Percentiles rank a stretch among this genome's conserved stretches.
Evolutionary conservation across 352 stramenopile species (phyloP).

Genomic region (Pythium utonaiense): DNA sequence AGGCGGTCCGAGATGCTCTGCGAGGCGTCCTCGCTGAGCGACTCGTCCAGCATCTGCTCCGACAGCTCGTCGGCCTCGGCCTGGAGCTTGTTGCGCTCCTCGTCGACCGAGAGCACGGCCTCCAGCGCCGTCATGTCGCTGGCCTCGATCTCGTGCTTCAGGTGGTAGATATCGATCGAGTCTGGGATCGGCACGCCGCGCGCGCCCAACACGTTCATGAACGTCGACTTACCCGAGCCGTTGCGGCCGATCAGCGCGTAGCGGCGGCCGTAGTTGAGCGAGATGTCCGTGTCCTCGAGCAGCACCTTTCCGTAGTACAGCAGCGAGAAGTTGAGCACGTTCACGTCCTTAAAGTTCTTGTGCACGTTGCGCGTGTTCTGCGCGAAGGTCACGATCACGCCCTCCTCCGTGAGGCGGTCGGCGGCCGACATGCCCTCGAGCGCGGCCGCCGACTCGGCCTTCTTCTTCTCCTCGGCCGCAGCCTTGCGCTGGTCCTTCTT

Average conservation of each 20-base stretch:
- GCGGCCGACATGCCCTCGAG: conserved; percentile 71
- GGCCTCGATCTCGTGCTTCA: conserved; percentile 96
- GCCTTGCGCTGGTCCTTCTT: conserved; percentile 83
- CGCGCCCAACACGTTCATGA: conserved; percentile 96
- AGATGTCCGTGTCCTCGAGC: conserved; percentile 94
- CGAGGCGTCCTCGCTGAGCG: conserved; percentile 83
- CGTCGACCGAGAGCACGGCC: conserved; percentile 94
- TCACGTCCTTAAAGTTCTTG: conserved; percentile 97
- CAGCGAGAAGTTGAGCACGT: conserved; percentile 96
- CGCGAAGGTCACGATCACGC: conserved; percentile 97
- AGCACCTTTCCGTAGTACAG: conserved; percentile 96
- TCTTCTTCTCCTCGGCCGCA: conserved; percentile 74
- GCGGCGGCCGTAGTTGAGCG: conserved; percentile 96
- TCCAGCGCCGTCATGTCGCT: conserved; percentile 93
- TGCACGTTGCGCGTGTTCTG: conserved; percentile 88
- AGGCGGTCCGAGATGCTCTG: conserved; percentile 88
- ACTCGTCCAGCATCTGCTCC: conserved; percentile 87
- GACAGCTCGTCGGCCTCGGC: conserved; percentile 91
- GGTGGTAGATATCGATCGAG: conserved; percentile 96
- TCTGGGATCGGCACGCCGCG: conserved; percentile 93
- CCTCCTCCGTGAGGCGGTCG: conserved; percentile 89
- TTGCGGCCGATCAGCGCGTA: conserved; percentile 97
- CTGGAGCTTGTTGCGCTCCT: conserved; percentile 92
- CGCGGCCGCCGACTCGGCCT: conserved; percentile 54
- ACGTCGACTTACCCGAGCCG: conserved; percentile 94